phyloP scores from a whole-genome alignment of 257 asterid species.

The Hygrophila difformis region DNA sequence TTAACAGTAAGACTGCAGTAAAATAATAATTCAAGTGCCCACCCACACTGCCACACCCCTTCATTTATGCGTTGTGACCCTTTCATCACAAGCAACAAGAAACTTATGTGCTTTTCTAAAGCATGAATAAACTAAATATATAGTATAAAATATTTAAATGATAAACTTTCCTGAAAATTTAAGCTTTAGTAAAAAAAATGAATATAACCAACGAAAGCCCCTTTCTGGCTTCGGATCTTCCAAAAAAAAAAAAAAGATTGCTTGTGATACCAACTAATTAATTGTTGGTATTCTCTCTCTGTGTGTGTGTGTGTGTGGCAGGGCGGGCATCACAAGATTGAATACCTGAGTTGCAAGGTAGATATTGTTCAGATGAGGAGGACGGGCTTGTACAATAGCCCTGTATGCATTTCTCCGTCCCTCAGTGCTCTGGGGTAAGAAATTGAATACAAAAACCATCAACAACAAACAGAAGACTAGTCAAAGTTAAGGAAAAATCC shows the following conservation, averaged over 20 bases:
- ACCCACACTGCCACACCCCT: constrained; percentile 10
- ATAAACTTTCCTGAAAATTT: no score
- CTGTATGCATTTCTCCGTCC: constrained; percentile 85
- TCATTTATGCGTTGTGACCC: constrained; percentile 9
- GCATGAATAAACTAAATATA: constrained; percentile 14
- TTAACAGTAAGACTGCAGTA: no score
- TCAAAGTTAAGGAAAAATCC: constrained; percentile 13
- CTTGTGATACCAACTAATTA: no score
- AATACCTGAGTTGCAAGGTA: constrained; percentile 97
- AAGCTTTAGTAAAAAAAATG: no score
- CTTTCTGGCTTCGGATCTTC: no score
- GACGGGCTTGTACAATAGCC: constrained; percentile 95
- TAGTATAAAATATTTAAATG: no score
- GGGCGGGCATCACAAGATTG: constrained; percentile 18
- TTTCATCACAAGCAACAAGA: constrained; percentile 6
- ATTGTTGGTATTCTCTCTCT: no score
- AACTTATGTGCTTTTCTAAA: constrained; percentile 10
- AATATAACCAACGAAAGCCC: no score
- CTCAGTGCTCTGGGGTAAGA: constrained; percentile 54
- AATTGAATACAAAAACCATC: neutral
- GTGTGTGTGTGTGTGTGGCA: no score
- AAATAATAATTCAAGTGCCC: constrained; percentile 10
- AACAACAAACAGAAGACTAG: constrained; percentile 15
- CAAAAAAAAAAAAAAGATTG: no score
- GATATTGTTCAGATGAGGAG: constrained; percentile 88